Evolutionary conservation across 192 early-diverging fungal genomes (phyloP).

Genomic region (Paraglomus occultum): DNA sequence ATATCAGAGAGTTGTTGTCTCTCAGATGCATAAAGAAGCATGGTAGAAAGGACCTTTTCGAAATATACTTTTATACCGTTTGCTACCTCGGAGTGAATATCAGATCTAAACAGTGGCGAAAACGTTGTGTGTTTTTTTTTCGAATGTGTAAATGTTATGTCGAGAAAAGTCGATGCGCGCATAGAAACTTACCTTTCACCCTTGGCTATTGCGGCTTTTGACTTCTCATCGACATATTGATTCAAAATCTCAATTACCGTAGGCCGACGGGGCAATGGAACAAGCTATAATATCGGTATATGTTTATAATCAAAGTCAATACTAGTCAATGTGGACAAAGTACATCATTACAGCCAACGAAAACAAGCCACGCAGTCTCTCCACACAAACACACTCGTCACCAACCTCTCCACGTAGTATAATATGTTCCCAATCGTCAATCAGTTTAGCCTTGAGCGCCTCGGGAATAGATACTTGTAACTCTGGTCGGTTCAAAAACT

Average conservation of each 20-base stretch:
- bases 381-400: no score
- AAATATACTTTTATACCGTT: conserved; percentile 11
- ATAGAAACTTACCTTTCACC: background rate
- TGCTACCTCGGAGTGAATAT: background rate
- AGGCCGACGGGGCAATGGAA: background rate
- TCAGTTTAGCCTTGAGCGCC: conserved; percentile 65
- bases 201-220: background rate
- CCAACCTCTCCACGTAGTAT: conserved; percentile 28
- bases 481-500: background rate
- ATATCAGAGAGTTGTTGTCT: conserved; percentile 67
- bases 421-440: conserved; percentile 97
- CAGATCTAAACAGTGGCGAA: no score
- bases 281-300: no score
- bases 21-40: conserved; percentile 3
- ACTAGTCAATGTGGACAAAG: no score
- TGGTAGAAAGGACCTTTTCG: conserved; percentile 3
- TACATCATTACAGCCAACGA: no score
- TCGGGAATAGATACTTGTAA: background rate
- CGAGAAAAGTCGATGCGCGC: no score
- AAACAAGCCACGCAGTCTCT: no score
- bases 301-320: no score
- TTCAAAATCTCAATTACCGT: conserved; percentile 25
- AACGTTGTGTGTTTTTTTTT: no score
- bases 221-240: conserved; percentile 26
- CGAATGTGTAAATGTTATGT: no score